These are phyloP conservation scores for Boeremia exigua DNA, from an alignment of 2,329 filamentous ascomycete genomes.

Conservation along the genomic window DNA sequence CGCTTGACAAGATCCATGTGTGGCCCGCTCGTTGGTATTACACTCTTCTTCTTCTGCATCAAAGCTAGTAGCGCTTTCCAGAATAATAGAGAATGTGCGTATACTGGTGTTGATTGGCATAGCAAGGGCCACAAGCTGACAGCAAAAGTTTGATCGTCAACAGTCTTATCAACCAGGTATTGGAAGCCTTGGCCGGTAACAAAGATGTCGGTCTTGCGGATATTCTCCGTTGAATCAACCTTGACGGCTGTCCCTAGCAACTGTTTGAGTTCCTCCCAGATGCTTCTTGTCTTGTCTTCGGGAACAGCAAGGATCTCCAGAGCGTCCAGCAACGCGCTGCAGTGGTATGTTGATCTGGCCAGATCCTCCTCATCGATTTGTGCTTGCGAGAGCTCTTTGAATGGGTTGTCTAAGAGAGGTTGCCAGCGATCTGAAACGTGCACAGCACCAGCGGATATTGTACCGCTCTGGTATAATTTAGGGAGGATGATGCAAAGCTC, in stretches of 20 bases:
- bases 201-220: conserved; percentile 55
- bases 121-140: conserved; percentile 67
- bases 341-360: conserved; percentile 27
- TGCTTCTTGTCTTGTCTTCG: conserved; percentile 24
- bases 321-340: conserved; percentile 40
- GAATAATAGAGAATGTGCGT: conserved; percentile 59
- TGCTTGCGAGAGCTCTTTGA: conserved; percentile 59
- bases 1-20: conserved; percentile 68
- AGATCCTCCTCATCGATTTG: conserved; percentile 10
- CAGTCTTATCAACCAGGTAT: conserved; percentile 68
- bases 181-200: conserved; percentile 77
- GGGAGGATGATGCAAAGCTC: conserved; percentile 43
- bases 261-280: conserved; percentile 30
- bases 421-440: conserved; percentile 40
- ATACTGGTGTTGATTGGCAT: conserved; percentile 69
- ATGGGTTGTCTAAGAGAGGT: conserved; percentile 66
- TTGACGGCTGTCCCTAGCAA: conserved; percentile 28
- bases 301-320: conserved; percentile 30
- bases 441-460: conserved; percentile 26
- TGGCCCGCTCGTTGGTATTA: conserved; percentile 55
- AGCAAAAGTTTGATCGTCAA: conserved; percentile 57
- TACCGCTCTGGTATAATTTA: conserved; percentile 30
- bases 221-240: not conserved
- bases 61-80: conserved; percentile 53
- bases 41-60: conserved; percentile 70